phyloP scores from a whole-genome alignment of 1,284 basidiomycete species.

The Leccinum variabile region DNA sequence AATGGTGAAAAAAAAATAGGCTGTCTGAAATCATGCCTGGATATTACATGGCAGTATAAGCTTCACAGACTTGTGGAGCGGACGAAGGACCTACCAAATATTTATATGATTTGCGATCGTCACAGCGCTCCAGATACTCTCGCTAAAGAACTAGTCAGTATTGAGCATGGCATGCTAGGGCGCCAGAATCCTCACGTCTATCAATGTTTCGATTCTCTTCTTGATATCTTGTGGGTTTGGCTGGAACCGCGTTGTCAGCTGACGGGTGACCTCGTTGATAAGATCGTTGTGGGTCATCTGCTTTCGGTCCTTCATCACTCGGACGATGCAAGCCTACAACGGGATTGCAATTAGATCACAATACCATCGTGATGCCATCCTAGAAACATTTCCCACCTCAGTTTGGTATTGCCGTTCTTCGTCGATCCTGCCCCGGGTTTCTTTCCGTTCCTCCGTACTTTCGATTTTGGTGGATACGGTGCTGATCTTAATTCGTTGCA shows the following conservation, averaged over 20 bases:
- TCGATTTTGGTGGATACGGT: conserved; percentile 89
- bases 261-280: conserved; percentile 87
- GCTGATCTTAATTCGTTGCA: conserved; percentile 93
- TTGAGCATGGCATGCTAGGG: neutral
- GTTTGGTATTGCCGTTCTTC: conserved; percentile 91
- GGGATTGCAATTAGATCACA: conserved; percentile 5
- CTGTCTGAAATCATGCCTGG: conserved; percentile 27
- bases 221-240: conserved; percentile 89
- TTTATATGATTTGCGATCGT: conserved; percentile 80
- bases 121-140: conserved; percentile 78
- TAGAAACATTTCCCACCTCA: conserved; percentile 58
- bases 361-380: conserved; percentile 1
- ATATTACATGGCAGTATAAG: conserved; percentile 1
- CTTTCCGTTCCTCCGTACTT: conserved; percentile 82
- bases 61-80: neutral
- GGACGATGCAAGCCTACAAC: conserved; percentile 88
- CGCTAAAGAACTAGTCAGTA: conserved; percentile 45
- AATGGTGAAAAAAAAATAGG: neutral
- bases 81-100: conserved; percentile 52
- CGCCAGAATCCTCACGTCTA: conserved; percentile 67
- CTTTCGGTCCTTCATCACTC: conserved; percentile 98
- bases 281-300: conserved; percentile 88
- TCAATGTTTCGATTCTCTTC: conserved; percentile 91
- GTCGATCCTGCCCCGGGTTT: conserved; percentile 89
- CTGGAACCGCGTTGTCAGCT: conserved; percentile 82